Conservation (phyloP, 106 monocot genomes). For the Allium sativum region DNA sequence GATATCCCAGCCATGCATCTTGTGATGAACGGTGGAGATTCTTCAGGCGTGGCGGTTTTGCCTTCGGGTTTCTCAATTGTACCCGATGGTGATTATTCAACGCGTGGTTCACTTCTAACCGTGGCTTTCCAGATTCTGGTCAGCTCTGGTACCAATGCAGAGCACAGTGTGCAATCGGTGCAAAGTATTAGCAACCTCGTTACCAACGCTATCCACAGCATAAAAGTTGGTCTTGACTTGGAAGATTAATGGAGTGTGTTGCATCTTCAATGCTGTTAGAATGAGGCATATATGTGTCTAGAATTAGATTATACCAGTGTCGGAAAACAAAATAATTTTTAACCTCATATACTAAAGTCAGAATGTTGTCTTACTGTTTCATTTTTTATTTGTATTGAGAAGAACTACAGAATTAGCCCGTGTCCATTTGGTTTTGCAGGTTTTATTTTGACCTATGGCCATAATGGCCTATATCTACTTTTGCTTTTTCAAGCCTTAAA, state of each 20-base stretch:
- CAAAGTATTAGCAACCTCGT: constrained; percentile 80
- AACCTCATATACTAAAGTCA: too few species aligned
- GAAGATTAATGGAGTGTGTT: constrained; percentile 7
- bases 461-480: too few species aligned
- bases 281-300: too few species aligned
- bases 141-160: constrained; percentile 45
- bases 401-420: too few species aligned
- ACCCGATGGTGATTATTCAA: constrained; percentile 29
- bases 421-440: too few species aligned
- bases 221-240: constrained; percentile 40
- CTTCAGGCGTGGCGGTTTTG: constrained; percentile 57
- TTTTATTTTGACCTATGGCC: too few species aligned
- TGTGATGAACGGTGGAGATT: constrained; percentile 82
- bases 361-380: too few species aligned
- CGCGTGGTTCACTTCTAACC: constrained; percentile 42
- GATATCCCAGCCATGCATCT: constrained; percentile 82
- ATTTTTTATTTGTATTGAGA: too few species aligned
- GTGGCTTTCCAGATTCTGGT: constrained; percentile 68
- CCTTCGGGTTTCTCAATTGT: constrained; percentile 72
- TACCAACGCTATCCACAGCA: constrained; percentile 75
- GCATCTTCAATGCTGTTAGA: too few species aligned
- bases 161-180: constrained; percentile 68
- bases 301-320: too few species aligned
- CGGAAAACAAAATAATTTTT: too few species aligned
- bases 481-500: too few species aligned